Percentiles rank a stretch among this genome's conserved stretches.
phyloP scores from a whole-genome alignment of 2,329 filamentous ascomycete species.

The Aspergillus tanneri region DNA sequence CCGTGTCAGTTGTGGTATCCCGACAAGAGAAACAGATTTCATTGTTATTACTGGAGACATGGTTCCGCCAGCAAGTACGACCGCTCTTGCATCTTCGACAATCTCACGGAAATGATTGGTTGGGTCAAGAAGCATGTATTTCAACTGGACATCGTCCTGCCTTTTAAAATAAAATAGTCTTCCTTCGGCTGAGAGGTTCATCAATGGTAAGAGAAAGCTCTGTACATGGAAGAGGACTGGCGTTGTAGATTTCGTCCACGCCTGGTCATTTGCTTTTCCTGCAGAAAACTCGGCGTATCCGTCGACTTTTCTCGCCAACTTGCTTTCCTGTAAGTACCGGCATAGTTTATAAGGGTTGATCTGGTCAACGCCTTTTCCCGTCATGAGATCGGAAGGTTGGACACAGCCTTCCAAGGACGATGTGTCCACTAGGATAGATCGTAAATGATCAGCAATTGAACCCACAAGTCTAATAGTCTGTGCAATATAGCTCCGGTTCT shows the following conservation, averaged over 20 bases:
- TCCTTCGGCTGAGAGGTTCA: conserved; percentile 74
- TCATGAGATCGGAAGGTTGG: conserved; percentile 69
- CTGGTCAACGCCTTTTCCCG: conserved; percentile 85
- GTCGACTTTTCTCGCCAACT: conserved; percentile 90
- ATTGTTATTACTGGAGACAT: conserved; percentile 72
- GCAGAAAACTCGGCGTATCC: conserved; percentile 71
- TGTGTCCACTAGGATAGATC: conserved; percentile 44
- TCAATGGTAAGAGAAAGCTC: conserved; percentile 73
- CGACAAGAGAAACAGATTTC: conserved; percentile 5
- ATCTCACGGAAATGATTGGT: conserved; percentile 88
- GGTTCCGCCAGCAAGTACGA: conserved; percentile 89
- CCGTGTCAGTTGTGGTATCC: conserved; percentile 16
- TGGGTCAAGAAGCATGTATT: conserved; percentile 86
- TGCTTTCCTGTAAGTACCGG: conserved; percentile 85
- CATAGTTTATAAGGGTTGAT: conserved; percentile 91
- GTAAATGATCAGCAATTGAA: conserved; percentile 70
- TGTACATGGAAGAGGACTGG: conserved; percentile 64
- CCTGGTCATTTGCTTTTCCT: conserved; percentile 44
- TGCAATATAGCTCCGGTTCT: conserved; percentile 86
- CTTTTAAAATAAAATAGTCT: conserved; percentile 57
- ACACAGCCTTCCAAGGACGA: conserved; percentile 64
- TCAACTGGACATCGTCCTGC: conserved; percentile 59
- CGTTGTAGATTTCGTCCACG: conserved; percentile 35
- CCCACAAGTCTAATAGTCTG: conserved; percentile 82
- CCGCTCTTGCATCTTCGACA: conserved; percentile 76